Evolutionary conservation across 345 rosid species (phyloP), one percentile per base, ranked within the genome.

Genomic region (Eucalyptus tenuipes): DNA sequence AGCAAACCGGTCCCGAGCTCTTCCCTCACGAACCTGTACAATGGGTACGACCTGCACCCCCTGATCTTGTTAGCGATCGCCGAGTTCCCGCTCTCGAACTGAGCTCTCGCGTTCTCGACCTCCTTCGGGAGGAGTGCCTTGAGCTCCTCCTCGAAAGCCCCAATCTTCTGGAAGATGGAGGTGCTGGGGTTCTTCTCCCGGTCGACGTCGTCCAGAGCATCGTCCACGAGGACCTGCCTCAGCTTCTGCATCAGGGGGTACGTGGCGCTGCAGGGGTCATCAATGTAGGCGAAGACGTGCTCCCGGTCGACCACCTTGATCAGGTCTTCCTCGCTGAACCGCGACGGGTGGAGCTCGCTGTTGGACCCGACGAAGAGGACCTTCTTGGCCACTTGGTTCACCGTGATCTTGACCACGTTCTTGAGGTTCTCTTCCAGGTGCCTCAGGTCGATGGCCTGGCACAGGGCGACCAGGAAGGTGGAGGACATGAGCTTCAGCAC

Each of bases 401-500:
- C 95, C 1, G 95, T 89, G 93, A 89, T 93, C 90, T 92, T 93
- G 86, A 96, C 96, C 1, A 94, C 91, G 18, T 85, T 92, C 91
- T 71, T 95, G 84, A 96, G 86, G 87, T 93, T 93, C 94, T 95
- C 98, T 86, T 95, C 98, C 90, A 96, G 66, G 86, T 96, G 97
- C 93, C 97, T 93, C 66, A 95, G 68, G 88, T 95, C 97, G 57
- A 95, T 92, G 37, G 97, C 95, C 89, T 94, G 98, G 90, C 97
- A 95, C 5, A 95, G 91, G 5, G 94, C 97, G 9, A 96, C 94
- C 25, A 94, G 87, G 93, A 91, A 95, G 53, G 96, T 96, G 0
- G 97, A 91, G 4, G 96, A 96, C 97, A 96, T 94, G 53, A 96
- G 95, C 90, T 96, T 95, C 89, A 95, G 89, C 61, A 95, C 92